A percentile compares a stretch with the other conserved stretches of the same genome.
phyloP scores from a whole-genome alignment of 805 yeast genomes.

The Hanseniaspora clermontiae region DNA sequence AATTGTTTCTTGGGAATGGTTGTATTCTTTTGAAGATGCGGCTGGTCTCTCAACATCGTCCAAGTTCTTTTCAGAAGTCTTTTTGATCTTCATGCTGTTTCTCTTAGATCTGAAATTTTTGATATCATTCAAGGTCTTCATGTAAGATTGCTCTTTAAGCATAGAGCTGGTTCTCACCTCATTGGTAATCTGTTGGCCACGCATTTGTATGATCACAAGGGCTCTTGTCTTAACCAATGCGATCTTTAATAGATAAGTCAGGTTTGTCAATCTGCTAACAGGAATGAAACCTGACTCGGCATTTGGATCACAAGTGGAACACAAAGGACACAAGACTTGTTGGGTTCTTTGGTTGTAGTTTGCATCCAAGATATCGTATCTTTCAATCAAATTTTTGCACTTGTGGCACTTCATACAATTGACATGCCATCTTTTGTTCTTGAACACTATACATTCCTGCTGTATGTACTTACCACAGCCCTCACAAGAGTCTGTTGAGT shows the following conservation, averaged over 20 bases:
- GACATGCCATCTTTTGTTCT: slow-evolving; percentile 67
- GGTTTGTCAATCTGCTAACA: slow-evolving; percentile 62
- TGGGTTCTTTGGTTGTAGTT: slow-evolving; percentile 30
- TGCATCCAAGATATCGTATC: slow-evolving; percentile 34
- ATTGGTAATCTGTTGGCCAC: slow-evolving; percentile 15
- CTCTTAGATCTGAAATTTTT: slow-evolving; percentile 62
- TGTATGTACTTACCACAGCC: slow-evolving; percentile 68
- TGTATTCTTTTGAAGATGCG: slow-evolving; percentile 33
- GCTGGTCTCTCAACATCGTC: slow-evolving; percentile 50
- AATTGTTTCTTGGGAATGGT: slow-evolving; percentile 16
- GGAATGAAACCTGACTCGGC: slow-evolving; percentile 42
- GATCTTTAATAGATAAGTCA: slow-evolving; percentile 63
- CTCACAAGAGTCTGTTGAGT: slow-evolving; percentile 65
- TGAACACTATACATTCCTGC: slow-evolving; percentile 56
- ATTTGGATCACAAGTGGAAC: slow-evolving; percentile 42
- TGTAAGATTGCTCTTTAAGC: slow-evolving; percentile 39
- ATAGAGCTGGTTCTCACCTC: slow-evolving; percentile 17
- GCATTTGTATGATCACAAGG: slow-evolving; percentile 35
- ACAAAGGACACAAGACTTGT: slow-evolving; percentile 46
- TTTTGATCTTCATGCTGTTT: slow-evolving; percentile 41
- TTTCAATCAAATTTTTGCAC: slow-evolving; percentile 37
- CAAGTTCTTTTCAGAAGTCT: slow-evolving; percentile 33
- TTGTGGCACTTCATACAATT: slow-evolving; percentile 55
- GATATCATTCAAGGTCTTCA: slow-evolving; percentile 61
- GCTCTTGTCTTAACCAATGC: slow-evolving; percentile 65